Conservation (phyloP, 2,329 filamentous ascomycete genomes). For the Aureobasidium pullulans region DNA sequence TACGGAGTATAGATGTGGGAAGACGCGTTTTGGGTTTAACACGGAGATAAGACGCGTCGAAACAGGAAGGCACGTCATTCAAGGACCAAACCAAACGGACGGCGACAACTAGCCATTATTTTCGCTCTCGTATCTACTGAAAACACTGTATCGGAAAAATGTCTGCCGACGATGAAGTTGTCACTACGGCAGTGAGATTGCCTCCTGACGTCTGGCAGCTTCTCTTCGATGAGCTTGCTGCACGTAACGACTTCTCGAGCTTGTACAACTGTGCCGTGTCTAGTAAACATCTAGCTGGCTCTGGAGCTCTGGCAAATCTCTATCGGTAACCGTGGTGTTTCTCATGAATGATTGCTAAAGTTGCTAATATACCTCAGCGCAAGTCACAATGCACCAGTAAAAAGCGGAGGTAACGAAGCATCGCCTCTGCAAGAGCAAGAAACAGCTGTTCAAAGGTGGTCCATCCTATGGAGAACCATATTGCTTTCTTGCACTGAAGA, state of each 20-base stretch:
- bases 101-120: no score
- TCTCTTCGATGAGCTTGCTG: conserved; percentile 52
- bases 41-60: conserved; percentile 7
- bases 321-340: conserved; percentile 48
- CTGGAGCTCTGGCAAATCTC: conserved; percentile 51
- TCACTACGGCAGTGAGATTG: conserved; percentile 24
- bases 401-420: conserved; percentile 38
- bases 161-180: background rate
- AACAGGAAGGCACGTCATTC: background rate
- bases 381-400: conserved; percentile 37
- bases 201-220: conserved; percentile 55
- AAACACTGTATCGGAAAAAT: background rate
- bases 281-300: conserved; percentile 48
- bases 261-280: conserved; percentile 53
- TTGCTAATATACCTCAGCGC: conserved; percentile 25
- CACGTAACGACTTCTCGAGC: conserved; percentile 50
- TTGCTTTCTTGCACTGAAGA: conserved; percentile 53
- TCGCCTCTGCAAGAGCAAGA: conserved; percentile 36
- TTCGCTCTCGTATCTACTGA: background rate
- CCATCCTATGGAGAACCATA: conserved; percentile 60
- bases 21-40: conserved; percentile 9
- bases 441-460: conserved; percentile 49
- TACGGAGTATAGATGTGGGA: background rate
- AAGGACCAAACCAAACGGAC: background rate
- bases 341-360: no score